Percentiles rank a stretch among this genome's conserved stretches.
phyloP scores from a whole-genome alignment of 805 yeast species.

The Saturnispora ahearnii region DNA sequence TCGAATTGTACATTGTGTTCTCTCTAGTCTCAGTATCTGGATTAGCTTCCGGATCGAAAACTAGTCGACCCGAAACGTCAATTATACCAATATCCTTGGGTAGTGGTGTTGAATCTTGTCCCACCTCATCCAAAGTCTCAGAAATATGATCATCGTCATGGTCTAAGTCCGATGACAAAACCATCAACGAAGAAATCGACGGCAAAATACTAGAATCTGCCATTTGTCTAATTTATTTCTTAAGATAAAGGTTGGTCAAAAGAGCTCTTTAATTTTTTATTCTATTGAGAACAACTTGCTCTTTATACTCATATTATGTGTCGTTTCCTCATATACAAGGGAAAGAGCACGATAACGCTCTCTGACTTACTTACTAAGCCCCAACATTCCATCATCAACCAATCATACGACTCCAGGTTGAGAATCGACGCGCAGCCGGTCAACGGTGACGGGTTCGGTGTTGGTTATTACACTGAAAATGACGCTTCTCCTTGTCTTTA shows the following conservation, averaged over 20 bases:
- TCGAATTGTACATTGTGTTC: conserved; percentile 25
- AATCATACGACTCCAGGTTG: conserved; percentile 83
- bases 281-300: not conserved
- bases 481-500: conserved; percentile 69
- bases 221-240: not conserved
- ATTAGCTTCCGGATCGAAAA: conserved; percentile 16
- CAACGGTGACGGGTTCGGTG: conserved; percentile 98
- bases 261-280: not conserved
- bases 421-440: conserved; percentile 87
- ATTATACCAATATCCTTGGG: conserved; percentile 14
- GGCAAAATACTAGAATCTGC: not conserved
- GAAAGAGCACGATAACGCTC: conserved; percentile 77
- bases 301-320: conserved; percentile 50
- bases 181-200: conserved; percentile 5
- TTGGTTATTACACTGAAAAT: conserved; percentile 66
- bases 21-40: conserved; percentile 22
- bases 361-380: conserved; percentile 88
- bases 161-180: not conserved
- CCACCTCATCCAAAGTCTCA: conserved; percentile 1
- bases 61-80: conserved; percentile 11
- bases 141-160: conserved; percentile 5
- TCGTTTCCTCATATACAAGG: conserved; percentile 84
- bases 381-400: conserved; percentile 95
- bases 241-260: not conserved
- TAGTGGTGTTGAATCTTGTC: conserved; percentile 2